Percentiles rank a stretch among this genome's conserved stretches.
Conservation (phyloP, 2,329 filamentous ascomycete species). For the Fusarium udum region DNA sequence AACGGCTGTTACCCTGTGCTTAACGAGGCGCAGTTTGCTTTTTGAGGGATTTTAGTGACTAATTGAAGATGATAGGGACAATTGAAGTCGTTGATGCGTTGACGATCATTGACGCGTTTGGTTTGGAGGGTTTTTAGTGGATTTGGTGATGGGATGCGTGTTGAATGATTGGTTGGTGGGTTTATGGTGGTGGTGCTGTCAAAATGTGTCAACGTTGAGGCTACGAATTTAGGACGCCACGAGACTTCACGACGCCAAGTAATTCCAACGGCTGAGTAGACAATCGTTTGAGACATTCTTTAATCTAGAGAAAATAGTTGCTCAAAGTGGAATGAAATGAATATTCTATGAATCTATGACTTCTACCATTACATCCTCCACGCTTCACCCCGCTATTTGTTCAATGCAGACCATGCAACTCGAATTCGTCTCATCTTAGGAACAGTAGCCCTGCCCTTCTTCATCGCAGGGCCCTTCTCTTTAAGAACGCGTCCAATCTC, state of each 20-base stretch:
- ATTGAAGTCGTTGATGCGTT: background rate
- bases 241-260: background rate
- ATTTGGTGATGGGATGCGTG: background rate
- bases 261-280: background rate
- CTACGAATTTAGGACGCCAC: background rate
- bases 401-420: slow-evolving; percentile 67
- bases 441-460: slow-evolving; percentile 55
- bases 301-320: rapidly evolving
- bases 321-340: background rate
- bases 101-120: slow-evolving; percentile 7
- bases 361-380: background rate
- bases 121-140: background rate
- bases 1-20: background rate
- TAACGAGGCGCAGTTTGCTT: background rate
- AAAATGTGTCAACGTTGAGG: background rate
- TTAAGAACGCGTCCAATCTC: slow-evolving; percentile 74
- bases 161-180: slow-evolving; percentile 7
- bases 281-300: background rate
- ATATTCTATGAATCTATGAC: slow-evolving; percentile 10
- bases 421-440: slow-evolving; percentile 57
- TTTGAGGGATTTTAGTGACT: background rate
- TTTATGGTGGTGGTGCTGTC: background rate
- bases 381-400: background rate
- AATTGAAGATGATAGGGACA: background rate
- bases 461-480: slow-evolving; percentile 51